Evolutionary conservation across 2,329 filamentous ascomycete genomes (phyloP).

Genomic region (Plenodomus biglobosus): DNA sequence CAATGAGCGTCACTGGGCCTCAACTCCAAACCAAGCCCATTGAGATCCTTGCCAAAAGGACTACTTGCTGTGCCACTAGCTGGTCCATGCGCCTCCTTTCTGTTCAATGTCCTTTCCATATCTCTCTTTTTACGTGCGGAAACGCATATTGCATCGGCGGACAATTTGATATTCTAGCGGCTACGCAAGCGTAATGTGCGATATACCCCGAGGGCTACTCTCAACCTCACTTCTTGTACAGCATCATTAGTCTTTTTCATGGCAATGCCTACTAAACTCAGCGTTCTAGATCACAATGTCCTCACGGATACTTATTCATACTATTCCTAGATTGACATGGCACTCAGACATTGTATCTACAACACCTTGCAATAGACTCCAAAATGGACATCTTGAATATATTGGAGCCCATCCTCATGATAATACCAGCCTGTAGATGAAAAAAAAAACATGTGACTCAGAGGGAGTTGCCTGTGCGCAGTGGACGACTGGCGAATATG

Average conservation of each 20-base stretch:
- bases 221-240: neutral
- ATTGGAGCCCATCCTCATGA: too few species aligned
- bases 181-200: conserved; percentile 10
- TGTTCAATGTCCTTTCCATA: neutral
- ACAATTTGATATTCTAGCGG: conserved; percentile 1
- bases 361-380: too few species aligned
- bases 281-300: conserved; percentile 17
- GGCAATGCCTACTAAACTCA: neutral
- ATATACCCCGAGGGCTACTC: conserved; percentile 16
- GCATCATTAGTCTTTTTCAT: neutral
- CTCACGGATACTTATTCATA: conserved; percentile 14
- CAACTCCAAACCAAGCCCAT: conserved; percentile 11
- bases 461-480: too few species aligned
- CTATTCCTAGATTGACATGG: neutral
- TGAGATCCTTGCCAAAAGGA: conserved; percentile 3
- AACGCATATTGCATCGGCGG: neutral
- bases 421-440: too few species aligned
- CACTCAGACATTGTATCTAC: neutral
- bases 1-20: conserved; percentile 30
- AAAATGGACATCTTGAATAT: too few species aligned
- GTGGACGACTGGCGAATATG: too few species aligned
- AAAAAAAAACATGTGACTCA: too few species aligned
- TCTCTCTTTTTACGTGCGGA: neutral
- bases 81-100: too few species aligned
- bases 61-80: too few species aligned